A percentile compares a stretch with the other conserved stretches of the same genome.
Evolutionary conservation across 306 rosid species (phyloP).

Genomic region (Begonia masoniana): DNA sequence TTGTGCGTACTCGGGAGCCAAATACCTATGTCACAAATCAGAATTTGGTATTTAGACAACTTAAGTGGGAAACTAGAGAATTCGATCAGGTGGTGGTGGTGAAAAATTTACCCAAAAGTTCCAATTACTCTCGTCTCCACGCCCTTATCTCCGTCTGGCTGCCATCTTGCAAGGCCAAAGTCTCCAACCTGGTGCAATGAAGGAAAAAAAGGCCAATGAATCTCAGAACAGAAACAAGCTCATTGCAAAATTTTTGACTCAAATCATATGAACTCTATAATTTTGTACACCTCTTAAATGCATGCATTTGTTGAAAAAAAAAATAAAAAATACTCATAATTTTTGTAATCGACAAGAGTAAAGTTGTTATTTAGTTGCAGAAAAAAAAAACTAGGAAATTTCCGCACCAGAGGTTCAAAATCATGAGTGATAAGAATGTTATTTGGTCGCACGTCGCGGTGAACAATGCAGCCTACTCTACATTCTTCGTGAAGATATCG

Average conservation of each 20-base stretch:
- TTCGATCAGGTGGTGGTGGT: background rate
- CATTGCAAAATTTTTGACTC: no score
- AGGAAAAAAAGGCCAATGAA: constrained; percentile 1
- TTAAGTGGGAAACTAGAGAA: no score
- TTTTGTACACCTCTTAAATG: no score
- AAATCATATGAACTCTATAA: no score
- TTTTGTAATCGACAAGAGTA: no score
- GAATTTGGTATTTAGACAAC: no score
- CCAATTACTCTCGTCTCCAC: constrained; percentile 97
- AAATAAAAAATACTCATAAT: no score
- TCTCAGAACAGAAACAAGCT: no score
- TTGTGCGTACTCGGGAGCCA: constrained; percentile 98
- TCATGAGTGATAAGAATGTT: constrained; percentile 99
- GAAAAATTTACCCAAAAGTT: constrained; percentile 70
- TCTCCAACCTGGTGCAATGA: constrained; percentile 61
- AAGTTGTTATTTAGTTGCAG: background rate
- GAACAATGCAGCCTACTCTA: constrained; percentile 97
- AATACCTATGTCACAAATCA: constrained; percentile 37
- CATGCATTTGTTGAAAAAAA: no score
- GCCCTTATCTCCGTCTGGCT: constrained; percentile 93
- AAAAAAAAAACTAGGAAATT: constrained; percentile 1
- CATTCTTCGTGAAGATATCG: constrained; percentile 99
- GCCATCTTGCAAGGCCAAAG: constrained; percentile 99
- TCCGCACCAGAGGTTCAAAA: constrained; percentile 83
- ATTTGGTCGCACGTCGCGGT: constrained; percentile 99